Evolutionary conservation across 1,284 basidiomycete species (phyloP).

Genomic region (Caloboletus firmus): DNA sequence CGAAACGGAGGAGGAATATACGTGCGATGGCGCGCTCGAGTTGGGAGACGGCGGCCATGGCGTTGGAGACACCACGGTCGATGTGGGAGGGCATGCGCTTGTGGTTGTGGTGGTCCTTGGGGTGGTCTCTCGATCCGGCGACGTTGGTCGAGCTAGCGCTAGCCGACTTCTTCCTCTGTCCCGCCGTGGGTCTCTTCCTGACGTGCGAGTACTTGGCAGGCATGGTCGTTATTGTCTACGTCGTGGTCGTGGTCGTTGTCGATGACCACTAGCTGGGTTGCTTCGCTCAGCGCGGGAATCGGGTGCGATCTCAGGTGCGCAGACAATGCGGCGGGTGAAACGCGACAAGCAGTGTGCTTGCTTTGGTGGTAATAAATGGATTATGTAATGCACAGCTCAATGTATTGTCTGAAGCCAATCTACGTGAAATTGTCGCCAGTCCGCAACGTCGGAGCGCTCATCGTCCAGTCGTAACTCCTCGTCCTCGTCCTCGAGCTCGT

Average conservation of each 20-base stretch:
- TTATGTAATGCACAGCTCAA: conserved; percentile 27
- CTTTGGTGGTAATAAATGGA: neutral
- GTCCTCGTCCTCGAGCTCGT: conserved; percentile 5
- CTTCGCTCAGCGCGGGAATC: neutral
- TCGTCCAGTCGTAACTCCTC: neutral
- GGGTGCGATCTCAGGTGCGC: conserved; percentile 16
- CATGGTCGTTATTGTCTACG: conserved; percentile 39
- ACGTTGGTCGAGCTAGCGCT: conserved; percentile 20
- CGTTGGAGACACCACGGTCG: conserved; percentile 52
- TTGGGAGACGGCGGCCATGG: conserved; percentile 55
- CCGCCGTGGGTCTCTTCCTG: conserved; percentile 54
- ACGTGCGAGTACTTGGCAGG: conserved; percentile 70
- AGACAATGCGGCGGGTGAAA: conserved; percentile 15
- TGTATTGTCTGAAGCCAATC: conserved; percentile 26
- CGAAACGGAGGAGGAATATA: conserved; percentile 62
- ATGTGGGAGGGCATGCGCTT: conserved; percentile 45
- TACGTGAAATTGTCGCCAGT: conserved; percentile 33
- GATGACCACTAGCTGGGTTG: neutral
- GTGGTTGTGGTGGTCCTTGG: conserved; percentile 32
- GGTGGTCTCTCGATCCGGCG: conserved; percentile 19
- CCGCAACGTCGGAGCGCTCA: conserved; percentile 7
- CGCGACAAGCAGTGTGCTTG: neutral
- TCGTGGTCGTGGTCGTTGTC: conserved; percentile 2
- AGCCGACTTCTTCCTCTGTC: conserved; percentile 43
- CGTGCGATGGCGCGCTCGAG: conserved; percentile 64